These are phyloP conservation scores for Candida verbasci DNA, from an alignment of 805 yeast genomes.

Conservation along the genomic window DNA sequence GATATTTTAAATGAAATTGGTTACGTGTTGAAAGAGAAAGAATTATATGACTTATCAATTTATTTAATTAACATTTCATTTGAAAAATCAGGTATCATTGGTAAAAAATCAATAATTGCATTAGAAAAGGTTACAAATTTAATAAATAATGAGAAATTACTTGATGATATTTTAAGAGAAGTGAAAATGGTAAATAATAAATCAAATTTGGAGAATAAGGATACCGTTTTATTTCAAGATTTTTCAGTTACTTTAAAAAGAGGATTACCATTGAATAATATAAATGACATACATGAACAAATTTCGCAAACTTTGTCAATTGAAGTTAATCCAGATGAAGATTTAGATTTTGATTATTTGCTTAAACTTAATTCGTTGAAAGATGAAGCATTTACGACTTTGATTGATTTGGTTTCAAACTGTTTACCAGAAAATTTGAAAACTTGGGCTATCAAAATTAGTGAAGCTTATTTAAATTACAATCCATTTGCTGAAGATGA, in stretches of 20 bases:
- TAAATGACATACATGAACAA: conserved; percentile 14
- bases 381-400: conserved; percentile 45
- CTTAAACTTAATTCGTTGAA: conserved; percentile 43
- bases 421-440: conserved; percentile 6
- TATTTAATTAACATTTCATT: conserved; percentile 35
- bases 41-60: conserved; percentile 22
- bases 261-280: conserved; percentile 3
- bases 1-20: conserved; percentile 54
- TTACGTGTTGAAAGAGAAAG: conserved; percentile 29
- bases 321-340: conserved; percentile 15
- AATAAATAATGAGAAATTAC: conserved; percentile 9
- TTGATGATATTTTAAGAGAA: conserved; percentile 2
- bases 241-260: conserved; percentile 14
- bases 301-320: conserved; percentile 19
- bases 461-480: conserved; percentile 22
- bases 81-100: conserved; percentile 38
- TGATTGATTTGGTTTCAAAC: conserved; percentile 26
- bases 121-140: conserved; percentile 39
- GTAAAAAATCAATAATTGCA: conserved; percentile 48
- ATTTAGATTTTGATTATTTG: conserved; percentile 42
- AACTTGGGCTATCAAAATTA: conserved; percentile 14
- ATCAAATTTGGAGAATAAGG: conserved; percentile 3
- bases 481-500: conserved; percentile 32
- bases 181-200: background rate
- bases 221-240: conserved; percentile 11